Evolutionary conservation across 257 asterid species (phyloP), one percentile per base, ranked within the genome.

Genomic region (Solanum pimpinellifolium): DNA sequence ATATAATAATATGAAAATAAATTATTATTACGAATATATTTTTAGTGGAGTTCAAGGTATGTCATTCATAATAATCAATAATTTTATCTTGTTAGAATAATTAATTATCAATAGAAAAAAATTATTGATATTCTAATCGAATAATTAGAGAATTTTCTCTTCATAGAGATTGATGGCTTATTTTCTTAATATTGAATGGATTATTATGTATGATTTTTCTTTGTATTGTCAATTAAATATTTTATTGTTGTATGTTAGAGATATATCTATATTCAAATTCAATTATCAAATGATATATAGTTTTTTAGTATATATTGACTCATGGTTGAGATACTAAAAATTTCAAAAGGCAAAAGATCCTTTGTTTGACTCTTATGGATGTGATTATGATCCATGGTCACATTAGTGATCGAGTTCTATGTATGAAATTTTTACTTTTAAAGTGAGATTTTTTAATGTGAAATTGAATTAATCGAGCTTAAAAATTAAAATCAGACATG

Each of bases 401-500:
- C 31, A 2, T 29, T 29, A 29, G 31, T 29, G 31, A 29, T 29
- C 31, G 31, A 29, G 31, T 29, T 29, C 2, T 29, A 29, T 2
- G 31, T 29, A 29, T 29, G 31, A 29, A 29, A 29, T 29, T 29
- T 29, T 29, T 29, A 29, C 2, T 29, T 29, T 29, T 29, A 29
- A 29, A 29, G 2, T 29, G 31, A 29, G 1, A 15, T 37, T 9
- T 70, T 4, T 8, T 0, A 0, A 33, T 8, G 2, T 29, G 2
- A 29, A 29, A 8, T 2, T 2, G 1, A 15, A 31, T 68, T 70
- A 16, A 9, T 16, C 3, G 6, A 16, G 6, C 4, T 39, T 3
- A 0, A 8, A 16, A 70, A 31, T 0, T 0, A 18, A 31, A 16
- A 31, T 0, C 2, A 4, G 6, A 31, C 20, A 37, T 37, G 39